Percentiles rank a stretch among this genome's conserved stretches.
phyloP scores from a whole-genome alignment of 306 rosid genomes.

The apple (Malus domestica) region ASM211411v1 NC_041803.1:53692001-53692500 shows the following conservation, averaged over 20 bases:
- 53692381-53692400: background rate
- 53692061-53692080: background rate
- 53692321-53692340: background rate
- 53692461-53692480: conserved; percentile 9
- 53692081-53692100: background rate
- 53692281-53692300: conserved; percentile 15
- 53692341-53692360: background rate
- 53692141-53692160: background rate
- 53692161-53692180: background rate
- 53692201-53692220: no score
- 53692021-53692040: no score
- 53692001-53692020: background rate
- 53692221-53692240: conserved; percentile 13
- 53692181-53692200: background rate
- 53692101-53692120: background rate
- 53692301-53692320: background rate
- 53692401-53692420: background rate
- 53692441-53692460: background rate
- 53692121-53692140: background rate
- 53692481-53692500: background rate
- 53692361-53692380: background rate
- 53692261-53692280: conserved; percentile 9
- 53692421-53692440: conserved; percentile 13
- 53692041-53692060: background rate
- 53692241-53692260: background rate